Conservation (phyloP, 176 grass and related monocot genomes). For the Carex parvula region DNA sequence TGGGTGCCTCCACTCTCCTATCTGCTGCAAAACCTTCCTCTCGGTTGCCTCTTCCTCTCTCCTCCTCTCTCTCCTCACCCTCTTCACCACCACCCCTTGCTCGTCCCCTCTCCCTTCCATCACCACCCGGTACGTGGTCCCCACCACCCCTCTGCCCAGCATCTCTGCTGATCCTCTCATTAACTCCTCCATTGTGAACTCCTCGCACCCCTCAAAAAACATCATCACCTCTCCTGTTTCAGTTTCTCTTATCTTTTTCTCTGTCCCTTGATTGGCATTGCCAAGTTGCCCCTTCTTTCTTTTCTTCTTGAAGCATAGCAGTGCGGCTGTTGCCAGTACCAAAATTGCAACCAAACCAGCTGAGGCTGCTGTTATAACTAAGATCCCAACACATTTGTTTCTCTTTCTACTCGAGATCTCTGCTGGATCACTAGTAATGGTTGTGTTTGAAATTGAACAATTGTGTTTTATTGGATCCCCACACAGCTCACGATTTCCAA, state of each 20-base stretch:
- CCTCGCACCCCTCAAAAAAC: constrained; percentile 64
- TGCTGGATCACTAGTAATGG: background rate
- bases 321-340: constrained; percentile 31
- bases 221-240: constrained; percentile 48
- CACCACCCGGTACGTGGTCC: constrained; percentile 74
- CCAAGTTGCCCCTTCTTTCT: constrained; percentile 14
- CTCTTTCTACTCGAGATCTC: background rate
- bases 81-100: constrained; percentile 53
- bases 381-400: constrained; percentile 35
- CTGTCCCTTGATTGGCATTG: constrained; percentile 2
- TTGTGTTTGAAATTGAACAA: constrained; percentile 37
- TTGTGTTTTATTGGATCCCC: constrained; percentile 33
- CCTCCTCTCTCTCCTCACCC: constrained; percentile 55
- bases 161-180: constrained; percentile 89
- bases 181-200: constrained; percentile 60
- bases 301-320: constrained; percentile 39
- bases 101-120: constrained; percentile 40
- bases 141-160: constrained; percentile 67
- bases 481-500: constrained; percentile 50
- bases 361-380: constrained; percentile 38
- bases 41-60: constrained; percentile 45
- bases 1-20: constrained; percentile 67
- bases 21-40: constrained; percentile 51
- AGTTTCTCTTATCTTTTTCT: constrained; percentile 11
- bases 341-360: constrained; percentile 34